Conservation (phyloP, 139 green algal genomes). For the Zygnema circumcarinatum region DNA sequence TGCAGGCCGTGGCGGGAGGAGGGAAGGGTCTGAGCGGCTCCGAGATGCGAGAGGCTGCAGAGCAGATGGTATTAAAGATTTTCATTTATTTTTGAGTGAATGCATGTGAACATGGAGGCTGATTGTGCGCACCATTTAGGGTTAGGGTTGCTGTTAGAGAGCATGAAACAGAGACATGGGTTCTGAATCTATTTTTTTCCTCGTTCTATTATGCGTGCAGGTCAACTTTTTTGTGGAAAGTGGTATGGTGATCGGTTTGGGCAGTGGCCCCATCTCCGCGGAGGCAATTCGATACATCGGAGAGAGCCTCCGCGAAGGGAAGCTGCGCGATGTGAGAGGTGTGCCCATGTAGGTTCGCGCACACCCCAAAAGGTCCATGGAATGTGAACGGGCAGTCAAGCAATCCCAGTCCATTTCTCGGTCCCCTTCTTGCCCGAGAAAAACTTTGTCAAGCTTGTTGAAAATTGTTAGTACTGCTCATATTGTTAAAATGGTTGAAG, state of each 20-base stretch:
- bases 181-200: too few relatives aligned
- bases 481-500: not conserved
- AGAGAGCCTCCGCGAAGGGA: not conserved
- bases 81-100: too few relatives aligned
- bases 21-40: too few relatives aligned
- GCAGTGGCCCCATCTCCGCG: not conserved
- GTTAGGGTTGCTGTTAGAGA: too few relatives aligned
- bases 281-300: not conserved
- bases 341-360: constrained; percentile 6
- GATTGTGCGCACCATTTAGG: too few relatives aligned
- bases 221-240: constrained; percentile 19
- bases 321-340: not conserved
- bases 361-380: not conserved
- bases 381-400: not conserved
- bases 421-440: not conserved
- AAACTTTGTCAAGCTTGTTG: not conserved
- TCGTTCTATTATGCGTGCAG: too few relatives aligned
- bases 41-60: too few relatives aligned
- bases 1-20: too few relatives aligned
- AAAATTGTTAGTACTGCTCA: not conserved
- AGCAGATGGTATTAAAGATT: too few relatives aligned
- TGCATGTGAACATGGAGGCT: too few relatives aligned
- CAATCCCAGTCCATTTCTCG: not conserved
- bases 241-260: constrained; percentile 19
- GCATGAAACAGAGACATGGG: too few relatives aligned